Evolutionary conservation across 2,329 filamentous ascomycete genomes (phyloP), one percentile per base, ranked within the genome.

Genomic region (Hymenoscyphus repandus): DNA sequence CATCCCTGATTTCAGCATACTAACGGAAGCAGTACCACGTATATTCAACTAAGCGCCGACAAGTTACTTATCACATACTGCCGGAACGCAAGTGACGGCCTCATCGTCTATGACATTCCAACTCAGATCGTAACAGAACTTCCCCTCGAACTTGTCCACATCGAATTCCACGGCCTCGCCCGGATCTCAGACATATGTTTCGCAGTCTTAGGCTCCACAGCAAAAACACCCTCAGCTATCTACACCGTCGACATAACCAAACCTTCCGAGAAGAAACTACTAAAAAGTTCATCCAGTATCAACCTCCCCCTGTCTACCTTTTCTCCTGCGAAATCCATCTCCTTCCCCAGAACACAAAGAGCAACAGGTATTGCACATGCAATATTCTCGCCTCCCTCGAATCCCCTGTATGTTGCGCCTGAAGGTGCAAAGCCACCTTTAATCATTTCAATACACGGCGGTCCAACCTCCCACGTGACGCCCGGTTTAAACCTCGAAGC

Each of bases 401-500:
- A 78, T 52, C 70, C 72, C 0, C 52, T 64, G 2, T 79, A 69
- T 53, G 48, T 56, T 0, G 69, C 67, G 0, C 70, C 72, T 0
- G 58, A 62, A 0, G 68, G 62, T 1, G 63, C 64, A 0, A 67
- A 70, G 0, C 77, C 76, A 1, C 76, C 78, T 1, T 64, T 79
- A 1, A 72, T 81, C 20, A 66, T 80, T 42, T 66, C 64, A 2
- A 68, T 72, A 0, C 78, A 81, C 33, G 78, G 77, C 5, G 78
- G 77, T 0, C 78, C 71, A n/a, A 80, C 73, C 0, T 63, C 64
- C 1, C 69, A 72, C 47, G 66, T 64, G 0, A 66, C 70, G 0
- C 69, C 72, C 0, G 74, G 74, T 0, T 66, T 81, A 0, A 64
- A 67, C 11, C 62, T 78, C 6, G 62, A 66, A 17, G 69, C 67